Base-by-base conservation (phyloP, 805 yeast genomes). In the Lachancea dasiensis region DNA sequence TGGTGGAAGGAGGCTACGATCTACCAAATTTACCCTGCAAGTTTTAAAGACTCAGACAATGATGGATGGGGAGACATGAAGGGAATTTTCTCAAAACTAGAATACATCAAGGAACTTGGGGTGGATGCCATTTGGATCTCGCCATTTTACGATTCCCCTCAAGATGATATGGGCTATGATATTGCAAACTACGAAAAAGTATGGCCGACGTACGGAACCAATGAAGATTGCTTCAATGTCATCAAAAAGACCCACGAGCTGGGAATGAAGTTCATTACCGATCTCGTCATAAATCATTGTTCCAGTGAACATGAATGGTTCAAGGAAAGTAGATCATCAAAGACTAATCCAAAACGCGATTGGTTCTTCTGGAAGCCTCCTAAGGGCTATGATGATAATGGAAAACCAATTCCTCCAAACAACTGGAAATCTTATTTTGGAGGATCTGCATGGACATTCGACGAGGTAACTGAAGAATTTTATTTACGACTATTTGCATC, bases 111-210 rank as follows among this genome's bases (percentile, higher is more conserved):
- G 51, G 54, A 51, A 15, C 56, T 74, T 22, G 78, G 77, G 2
- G 64, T 64, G 11, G 77, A 72, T 40, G 67, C 70, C 11, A 60
- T 75, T 28, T 75, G 81, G 81, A 54, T 75, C 37, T 69, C 72
- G 17, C 81, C 81, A 18, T 70, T 72, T 62, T 74, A 65, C 56
- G 75, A 71, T 45, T 70, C 77, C 2, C 81, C 81, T 7, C 75
- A 71, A 50, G 71, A 68, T 34, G 81, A 75, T 52, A 75, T 75
- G 80, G 81, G 81, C 4, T 75, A 75, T 51, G 81, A 75, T 48
- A 72, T 75, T 48, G 57, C 72, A 14, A 68, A 75, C 56, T 75
- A 75, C 55, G 66, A 71, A 53, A 65, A 56, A 17, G 67, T 76
- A 27, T 68, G 75, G 54, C 69, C 72, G 11, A 61, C 63, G 41